Percentiles rank a stretch among this genome's conserved stretches.
These are phyloP conservation scores for Amesomyces nigricolor DNA, from an alignment of 2,329 filamentous ascomycete species.

Conservation along the genomic window DNA sequence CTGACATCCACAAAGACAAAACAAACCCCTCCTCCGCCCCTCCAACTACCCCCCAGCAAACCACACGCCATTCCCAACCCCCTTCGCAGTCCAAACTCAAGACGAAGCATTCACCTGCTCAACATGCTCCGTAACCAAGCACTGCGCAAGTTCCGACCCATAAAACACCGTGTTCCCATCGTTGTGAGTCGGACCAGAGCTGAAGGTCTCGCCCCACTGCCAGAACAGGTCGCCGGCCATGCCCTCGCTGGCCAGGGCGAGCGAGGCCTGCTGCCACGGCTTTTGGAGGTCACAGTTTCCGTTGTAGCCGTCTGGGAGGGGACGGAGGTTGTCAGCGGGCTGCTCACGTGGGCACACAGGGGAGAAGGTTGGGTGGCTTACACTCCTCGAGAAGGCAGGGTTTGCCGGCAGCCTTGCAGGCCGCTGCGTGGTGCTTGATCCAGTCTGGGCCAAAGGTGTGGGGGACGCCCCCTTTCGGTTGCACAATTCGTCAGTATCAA, in stretches of 20 bases:
- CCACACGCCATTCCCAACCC: no score
- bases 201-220: constrained; percentile 38
- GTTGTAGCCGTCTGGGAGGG: constrained; percentile 23
- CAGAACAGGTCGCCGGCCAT: constrained; percentile 37
- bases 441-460: constrained; percentile 34
- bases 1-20: no score
- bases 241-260: constrained; percentile 27
- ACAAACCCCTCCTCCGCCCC: no score
- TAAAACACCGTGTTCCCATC: constrained; percentile 44
- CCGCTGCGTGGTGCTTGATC: constrained; percentile 35
- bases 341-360: no score
- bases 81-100: no score
- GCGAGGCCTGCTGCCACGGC: constrained; percentile 31
- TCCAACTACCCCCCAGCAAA: no score
- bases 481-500: neutral
- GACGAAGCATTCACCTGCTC: constrained; percentile 1
- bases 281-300: constrained; percentile 27
- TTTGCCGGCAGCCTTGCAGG: constrained; percentile 36
- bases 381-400: constrained; percentile 39
- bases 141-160: constrained; percentile 37
- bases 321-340: no score
- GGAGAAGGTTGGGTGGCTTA: constrained; percentile 29
- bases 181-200: constrained; percentile 37
- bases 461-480: constrained; percentile 28
- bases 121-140: constrained; percentile 42